Percentiles rank a stretch among this genome's conserved stretches.
Conservation (phyloP, 2,329 filamentous ascomycete species). For the Penicillium sp. region DNA sequence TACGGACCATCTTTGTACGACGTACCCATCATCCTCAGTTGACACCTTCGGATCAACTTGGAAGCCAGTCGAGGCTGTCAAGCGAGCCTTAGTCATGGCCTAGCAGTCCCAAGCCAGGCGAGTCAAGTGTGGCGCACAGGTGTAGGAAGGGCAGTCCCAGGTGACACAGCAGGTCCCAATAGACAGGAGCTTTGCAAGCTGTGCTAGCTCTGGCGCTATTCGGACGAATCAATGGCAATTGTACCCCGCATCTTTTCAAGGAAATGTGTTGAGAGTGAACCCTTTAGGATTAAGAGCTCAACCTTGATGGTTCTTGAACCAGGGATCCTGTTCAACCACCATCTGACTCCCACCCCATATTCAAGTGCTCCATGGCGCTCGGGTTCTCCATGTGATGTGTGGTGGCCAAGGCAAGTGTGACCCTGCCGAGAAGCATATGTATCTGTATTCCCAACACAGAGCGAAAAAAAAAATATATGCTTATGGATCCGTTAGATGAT, state of each 20-base stretch:
- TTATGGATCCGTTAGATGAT: not conserved
- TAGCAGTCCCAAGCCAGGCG: not conserved
- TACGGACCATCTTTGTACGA: not conserved
- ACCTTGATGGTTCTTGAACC: not conserved
- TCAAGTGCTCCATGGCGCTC: not conserved
- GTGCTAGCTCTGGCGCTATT: not conserved
- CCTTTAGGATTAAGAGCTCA: not conserved
- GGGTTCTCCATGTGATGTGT: not conserved
- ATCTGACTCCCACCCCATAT: not conserved
- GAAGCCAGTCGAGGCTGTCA: not conserved
- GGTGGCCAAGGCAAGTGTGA: not conserved
- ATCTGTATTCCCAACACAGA: not conserved
- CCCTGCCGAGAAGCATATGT: not conserved
- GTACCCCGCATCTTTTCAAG: not conserved
- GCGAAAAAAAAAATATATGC: not conserved
- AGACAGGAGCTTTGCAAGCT: not conserved
- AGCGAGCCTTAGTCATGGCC: not conserved
- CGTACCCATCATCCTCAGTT: not conserved
- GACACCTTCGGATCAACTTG: not conserved
- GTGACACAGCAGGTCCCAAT: not conserved
- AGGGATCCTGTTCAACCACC: not conserved
- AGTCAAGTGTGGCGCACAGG: not conserved
- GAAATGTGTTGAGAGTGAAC: not conserved
- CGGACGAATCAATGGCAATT: not conserved
- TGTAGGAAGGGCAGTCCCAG: not conserved